These are phyloP conservation scores for Monosporascus sp. DNA, from an alignment of 2,329 filamentous ascomycete species.

Conservation along the genomic window DNA sequence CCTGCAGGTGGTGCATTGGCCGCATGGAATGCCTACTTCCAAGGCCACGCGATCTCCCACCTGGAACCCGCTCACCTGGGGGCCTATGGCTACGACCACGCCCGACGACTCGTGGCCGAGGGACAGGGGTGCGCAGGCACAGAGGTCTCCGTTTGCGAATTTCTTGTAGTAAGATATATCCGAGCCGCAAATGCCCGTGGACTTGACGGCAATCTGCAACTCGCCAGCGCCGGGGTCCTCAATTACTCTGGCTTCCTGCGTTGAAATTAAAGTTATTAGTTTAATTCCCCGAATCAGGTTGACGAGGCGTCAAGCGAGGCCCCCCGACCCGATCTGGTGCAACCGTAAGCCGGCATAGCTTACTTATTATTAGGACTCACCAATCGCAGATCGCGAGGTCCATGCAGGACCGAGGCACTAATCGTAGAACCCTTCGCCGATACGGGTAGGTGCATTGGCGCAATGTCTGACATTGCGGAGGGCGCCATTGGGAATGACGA, in stretches of 20 bases:
- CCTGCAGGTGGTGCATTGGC: constrained; percentile 35
- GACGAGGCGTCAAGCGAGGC: background rate
- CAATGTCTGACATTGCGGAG: constrained; percentile 40
- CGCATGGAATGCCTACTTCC: constrained; percentile 34
- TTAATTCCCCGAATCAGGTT: constrained; percentile 1
- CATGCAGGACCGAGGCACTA: constrained; percentile 53
- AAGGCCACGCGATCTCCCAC: constrained; percentile 51
- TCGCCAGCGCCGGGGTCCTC: constrained; percentile 45
- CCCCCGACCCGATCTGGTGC: constrained; percentile 18
- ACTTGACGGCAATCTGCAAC: constrained; percentile 59
- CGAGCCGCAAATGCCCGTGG: constrained; percentile 65
- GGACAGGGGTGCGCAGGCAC: constrained; percentile 59
- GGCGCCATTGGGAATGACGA: constrained; percentile 41
- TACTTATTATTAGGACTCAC: constrained; percentile 32
- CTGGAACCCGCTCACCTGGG: constrained; percentile 45
- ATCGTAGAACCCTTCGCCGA: constrained; percentile 39
- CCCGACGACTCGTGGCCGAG: constrained; percentile 60
- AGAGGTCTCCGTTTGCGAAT: constrained; percentile 66
- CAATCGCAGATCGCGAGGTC: constrained; percentile 51
- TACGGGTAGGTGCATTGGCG: constrained; percentile 39
- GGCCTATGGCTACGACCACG: constrained; percentile 50
- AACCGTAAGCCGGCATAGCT: constrained; percentile 17
- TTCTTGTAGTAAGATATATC: constrained; percentile 69
- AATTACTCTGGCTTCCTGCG: constrained; percentile 46
- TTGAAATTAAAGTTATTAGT: constrained; percentile 10